A percentile compares a stretch with the other conserved stretches of the same genome.
Conservation (phyloP, 2,329 filamentous ascomycete species). For the Alternaria metachromatica region DNA sequence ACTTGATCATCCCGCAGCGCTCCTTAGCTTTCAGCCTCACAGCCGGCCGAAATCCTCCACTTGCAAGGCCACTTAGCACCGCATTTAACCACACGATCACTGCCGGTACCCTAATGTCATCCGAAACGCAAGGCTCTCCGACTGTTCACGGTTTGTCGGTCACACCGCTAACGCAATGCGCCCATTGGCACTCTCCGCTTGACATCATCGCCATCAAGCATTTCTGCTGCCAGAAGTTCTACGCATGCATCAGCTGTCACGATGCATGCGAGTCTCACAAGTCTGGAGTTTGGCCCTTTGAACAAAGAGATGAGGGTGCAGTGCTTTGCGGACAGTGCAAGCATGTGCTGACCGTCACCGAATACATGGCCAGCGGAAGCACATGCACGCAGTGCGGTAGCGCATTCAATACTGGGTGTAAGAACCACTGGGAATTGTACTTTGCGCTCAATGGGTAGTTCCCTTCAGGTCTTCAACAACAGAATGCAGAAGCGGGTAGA, state of each 20-base stretch:
- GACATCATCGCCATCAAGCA: constrained; percentile 50
- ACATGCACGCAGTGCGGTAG: constrained; percentile 33
- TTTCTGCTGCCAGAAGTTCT: constrained; percentile 46
- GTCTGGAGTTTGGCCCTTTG: constrained; percentile 30
- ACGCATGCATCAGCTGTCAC: constrained; percentile 47
- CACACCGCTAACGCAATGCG: constrained; percentile 41
- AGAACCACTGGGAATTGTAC: constrained; percentile 44
- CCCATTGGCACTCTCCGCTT: constrained; percentile 41
- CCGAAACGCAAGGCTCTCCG: constrained; percentile 1
- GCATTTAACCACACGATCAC: constrained; percentile 8
- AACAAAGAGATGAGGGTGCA: constrained; percentile 25
- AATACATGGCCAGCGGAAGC: constrained; percentile 42
- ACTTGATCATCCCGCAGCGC: constrained; percentile 17
- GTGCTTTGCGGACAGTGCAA: constrained; percentile 44
- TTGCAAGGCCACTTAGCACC: neutral
- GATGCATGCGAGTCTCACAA: constrained; percentile 34
- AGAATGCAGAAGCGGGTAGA: too few relatives aligned
- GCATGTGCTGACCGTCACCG: constrained; percentile 32
- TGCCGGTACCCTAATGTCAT: neutral
- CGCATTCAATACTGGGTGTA: constrained; percentile 47
- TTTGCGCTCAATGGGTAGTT: constrained; percentile 5
- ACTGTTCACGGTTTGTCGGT: constrained; percentile 36
- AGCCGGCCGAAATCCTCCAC: constrained; percentile 3
- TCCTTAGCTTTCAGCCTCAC: constrained; percentile 29
- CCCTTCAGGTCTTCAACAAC: too few relatives aligned